A percentile compares a stretch with the other conserved stretches of the same genome.
Conservation (phyloP, 2,329 filamentous ascomycete species). For the Claviceps maximensis region DNA sequence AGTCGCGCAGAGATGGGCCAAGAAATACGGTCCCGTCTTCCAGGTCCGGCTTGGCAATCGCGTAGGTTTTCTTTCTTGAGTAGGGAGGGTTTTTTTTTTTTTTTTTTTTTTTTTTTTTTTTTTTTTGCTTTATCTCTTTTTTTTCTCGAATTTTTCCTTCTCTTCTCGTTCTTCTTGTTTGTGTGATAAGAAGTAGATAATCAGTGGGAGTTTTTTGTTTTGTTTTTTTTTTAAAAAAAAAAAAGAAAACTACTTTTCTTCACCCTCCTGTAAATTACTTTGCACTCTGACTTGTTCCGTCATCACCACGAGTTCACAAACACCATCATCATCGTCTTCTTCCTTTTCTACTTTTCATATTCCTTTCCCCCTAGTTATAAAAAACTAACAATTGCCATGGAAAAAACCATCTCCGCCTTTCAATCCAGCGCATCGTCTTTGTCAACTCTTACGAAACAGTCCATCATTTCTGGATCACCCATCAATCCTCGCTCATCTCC, state of each 20-base stretch:
- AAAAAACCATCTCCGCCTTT: neutral
- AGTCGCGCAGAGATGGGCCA: slow-evolving; percentile 41
- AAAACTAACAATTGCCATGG: neutral
- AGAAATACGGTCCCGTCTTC: slow-evolving; percentile 50
- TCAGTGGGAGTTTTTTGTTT: too few relatives aligned
- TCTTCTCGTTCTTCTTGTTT: too few relatives aligned
- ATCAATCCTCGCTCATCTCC: slow-evolving; percentile 66
- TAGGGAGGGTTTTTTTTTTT: neutral
- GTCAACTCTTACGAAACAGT: slow-evolving; percentile 68
- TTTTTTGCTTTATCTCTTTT: neutral
- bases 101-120: neutral
- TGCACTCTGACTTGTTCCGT: neutral
- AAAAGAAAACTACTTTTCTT: too few relatives aligned
- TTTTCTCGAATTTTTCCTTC: too few relatives aligned
- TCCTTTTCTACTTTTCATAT: neutral
- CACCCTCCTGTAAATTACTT: too few relatives aligned
- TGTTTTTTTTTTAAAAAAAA: neutral
- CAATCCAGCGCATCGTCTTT: slow-evolving; percentile 52
- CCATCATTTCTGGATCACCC: slow-evolving; percentile 61
- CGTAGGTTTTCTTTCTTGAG: slow-evolving; percentile 23
- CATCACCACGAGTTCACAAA: neutral
- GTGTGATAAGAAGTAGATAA: too few relatives aligned
- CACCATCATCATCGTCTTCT: neutral
- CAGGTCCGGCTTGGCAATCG: slow-evolving; percentile 56
- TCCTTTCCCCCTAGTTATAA: neutral